A percentile compares a stretch with the other conserved stretches of the same genome.
Conservation (phyloP, 371 early-diverging fungal genomes). For the Circinella umbellata region DNA sequence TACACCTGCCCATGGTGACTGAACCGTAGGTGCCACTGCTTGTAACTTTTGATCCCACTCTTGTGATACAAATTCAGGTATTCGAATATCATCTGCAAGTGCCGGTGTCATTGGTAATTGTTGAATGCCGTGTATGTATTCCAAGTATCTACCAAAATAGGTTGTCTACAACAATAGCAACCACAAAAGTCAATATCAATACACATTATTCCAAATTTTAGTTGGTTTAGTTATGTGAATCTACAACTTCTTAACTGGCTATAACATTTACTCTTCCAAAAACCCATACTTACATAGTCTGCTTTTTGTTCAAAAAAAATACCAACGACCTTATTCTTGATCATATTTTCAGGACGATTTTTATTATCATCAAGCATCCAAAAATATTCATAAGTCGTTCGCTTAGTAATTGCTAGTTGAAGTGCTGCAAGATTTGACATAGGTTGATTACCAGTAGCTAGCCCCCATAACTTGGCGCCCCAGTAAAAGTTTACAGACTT, state of each 20-base stretch:
- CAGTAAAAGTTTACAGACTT: conserved; percentile 76
- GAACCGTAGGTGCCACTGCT: conserved; percentile 33
- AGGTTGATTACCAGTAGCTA: conserved; percentile 43
- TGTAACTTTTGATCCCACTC: conserved; percentile 58
- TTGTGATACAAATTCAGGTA: conserved; percentile 52
- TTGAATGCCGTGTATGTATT: conserved; percentile 83
- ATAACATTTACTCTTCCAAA: no score
- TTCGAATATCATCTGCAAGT: conserved; percentile 49
- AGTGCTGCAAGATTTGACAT: conserved; percentile 48
- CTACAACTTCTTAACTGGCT: no score
- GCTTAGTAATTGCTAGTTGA: conserved; percentile 60
- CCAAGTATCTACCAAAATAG: conserved; percentile 65
- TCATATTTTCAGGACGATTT: conserved; percentile 55
- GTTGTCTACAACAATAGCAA: conserved; percentile 45
- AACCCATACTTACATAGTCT: conserved; percentile 59
- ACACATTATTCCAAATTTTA: no score
- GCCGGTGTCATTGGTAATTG: conserved; percentile 82
- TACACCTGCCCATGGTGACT: conserved; percentile 61
- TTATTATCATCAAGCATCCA: conserved; percentile 56
- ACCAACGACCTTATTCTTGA: conserved; percentile 69
- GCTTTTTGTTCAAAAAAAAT: conserved; percentile 77
- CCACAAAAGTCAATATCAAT: no score
- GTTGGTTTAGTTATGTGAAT: no score
- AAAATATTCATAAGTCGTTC: conserved; percentile 72
- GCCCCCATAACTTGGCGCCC: conserved; percentile 69